Conservation (phyloP, 495 filamentous ascomycete genomes). For the Thozetella sp. region DNA sequence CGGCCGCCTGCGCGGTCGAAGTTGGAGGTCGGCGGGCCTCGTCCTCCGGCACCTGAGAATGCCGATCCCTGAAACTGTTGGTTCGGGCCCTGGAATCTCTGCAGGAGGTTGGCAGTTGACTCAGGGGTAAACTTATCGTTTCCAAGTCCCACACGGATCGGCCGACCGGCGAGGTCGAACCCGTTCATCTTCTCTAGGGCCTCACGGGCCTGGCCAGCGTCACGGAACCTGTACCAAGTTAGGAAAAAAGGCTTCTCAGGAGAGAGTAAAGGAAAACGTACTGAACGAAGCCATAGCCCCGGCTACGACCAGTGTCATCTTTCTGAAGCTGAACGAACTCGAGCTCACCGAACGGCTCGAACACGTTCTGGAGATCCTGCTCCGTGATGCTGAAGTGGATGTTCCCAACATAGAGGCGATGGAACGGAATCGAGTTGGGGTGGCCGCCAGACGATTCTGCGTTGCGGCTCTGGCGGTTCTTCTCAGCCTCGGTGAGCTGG, state of each 20-base stretch:
- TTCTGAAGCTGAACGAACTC: conserved; percentile 98
- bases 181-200: conserved; percentile 99
- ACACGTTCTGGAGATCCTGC: conserved; percentile 92
- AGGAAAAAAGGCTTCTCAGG: conserved; percentile 24
- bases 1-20: conserved; percentile 93
- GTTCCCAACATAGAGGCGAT: conserved; percentile 98
- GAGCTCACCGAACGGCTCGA: conserved; percentile 97
- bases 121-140: conserved; percentile 99
- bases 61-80: conserved; percentile 89
- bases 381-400: conserved; percentile 99
- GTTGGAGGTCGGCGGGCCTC: conserved; percentile 83
- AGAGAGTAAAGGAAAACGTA: conserved; percentile 53
- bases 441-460: conserved; percentile 68
- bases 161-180: conserved; percentile 96
- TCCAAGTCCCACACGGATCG: conserved; percentile 97
- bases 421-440: conserved; percentile 83
- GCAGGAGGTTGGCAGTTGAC: conserved; percentile 86
- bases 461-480: conserved; percentile 94
- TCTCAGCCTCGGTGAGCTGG: conserved; percentile 97
- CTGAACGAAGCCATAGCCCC: conserved; percentile 99
- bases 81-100: conserved; percentile 84
- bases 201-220: conserved; percentile 88
- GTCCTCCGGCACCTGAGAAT: conserved; percentile 90
- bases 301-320: conserved; percentile 86
- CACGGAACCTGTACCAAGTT: conserved; percentile 71